Base-by-base conservation (phyloP, 2,329 filamentous ascomycete species). In the Thelonectria rubi region DNA sequence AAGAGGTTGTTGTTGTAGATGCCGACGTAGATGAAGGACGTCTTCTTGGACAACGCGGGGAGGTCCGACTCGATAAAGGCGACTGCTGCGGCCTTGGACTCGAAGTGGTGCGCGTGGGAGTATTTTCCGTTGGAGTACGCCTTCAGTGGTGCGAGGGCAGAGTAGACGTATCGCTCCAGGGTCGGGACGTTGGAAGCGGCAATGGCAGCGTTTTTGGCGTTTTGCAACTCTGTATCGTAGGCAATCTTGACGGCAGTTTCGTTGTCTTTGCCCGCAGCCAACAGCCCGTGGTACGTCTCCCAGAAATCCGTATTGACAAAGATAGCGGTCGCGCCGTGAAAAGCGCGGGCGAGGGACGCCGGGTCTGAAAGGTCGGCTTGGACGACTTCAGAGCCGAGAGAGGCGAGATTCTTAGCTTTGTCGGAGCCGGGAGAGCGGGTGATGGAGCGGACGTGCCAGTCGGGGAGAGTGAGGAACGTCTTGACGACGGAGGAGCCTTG, bases 221-320 rank as follows among this genome's bases (percentile, higher is more conserved):
- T 81, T 14, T 73, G 72, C 2, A 78, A 64, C 68, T 87, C 85
- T 1, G 78, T 69, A 0, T 82, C 75, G 53, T 80, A 82, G 0
- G 78, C 79, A 37, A 77, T 77, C 30, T 70, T 65, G 9, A 77
- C 72, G 60, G 75, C 77, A 0, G 72, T 74, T 5, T 75, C 70
- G 8, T 66, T 55, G 1, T 77, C 78, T 49, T 73, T 72, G 3
- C 73, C 71, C 7, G 76, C 71, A n/a, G 73, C 74, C 51, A 81
- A 73, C 0, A 77, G 71, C 2, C 74, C 67, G 57, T 73, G 73
- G 64, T 81, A 83, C 2, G 77, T 73, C 32, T 78, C 76, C 79
- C 80, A 86, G 71, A 83, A 86, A 60, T 86, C 79, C 0, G 84
- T 86, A 45, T 83, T 81, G 66, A 76, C 74, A 69, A 86, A 86